Base-by-base conservation (phyloP, 2,329 filamentous ascomycete genomes). In the Purpureocillium takamizusanense region DNA sequence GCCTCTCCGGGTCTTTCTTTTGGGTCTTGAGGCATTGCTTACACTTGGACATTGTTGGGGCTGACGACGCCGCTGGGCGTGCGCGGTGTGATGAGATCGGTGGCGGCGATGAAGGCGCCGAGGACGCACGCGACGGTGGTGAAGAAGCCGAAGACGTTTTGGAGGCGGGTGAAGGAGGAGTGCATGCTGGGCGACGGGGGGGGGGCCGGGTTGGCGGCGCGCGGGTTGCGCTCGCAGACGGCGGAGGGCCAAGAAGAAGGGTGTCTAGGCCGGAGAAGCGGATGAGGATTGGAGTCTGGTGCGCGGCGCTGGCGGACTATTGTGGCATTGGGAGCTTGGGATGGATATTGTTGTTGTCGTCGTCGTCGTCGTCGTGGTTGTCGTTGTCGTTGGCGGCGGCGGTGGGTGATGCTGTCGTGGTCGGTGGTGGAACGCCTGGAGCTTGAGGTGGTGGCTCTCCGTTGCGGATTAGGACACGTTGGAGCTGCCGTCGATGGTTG, bases 121-220 rank as follows among this genome's bases (percentile, higher is more conserved):
- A 95, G 75, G 41, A 77, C 76, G 56, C 94, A 92, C 41, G 84
- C 83, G 46, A 95, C 88, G 18, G 88, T 94, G 14, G 92, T 97
- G 72, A 97, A 95, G 78, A 94, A 95, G 62, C 92, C 88, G 61
- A 98, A 98, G 60, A 88, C 82, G 66, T 87, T 90, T 65, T 98
- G 92, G 49, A 83, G 63, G 50, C 92, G 86, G 46, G 85, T 87
- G 35, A 94, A 65, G 34, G 83, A 77, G 56, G 86, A 94, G 65
- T 95, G 83, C 92, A 98, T 97, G 44, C 43, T 72, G 66, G 56
- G 47, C 43, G 42, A 41, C 36, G 36, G n/a, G 23, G 25, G 14
- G n/a, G 33, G 36, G 34, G 39, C 39, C 40, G 47, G 45, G 45
- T 46, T 41, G 21, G 38, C 36, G 37, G 37, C 21, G 38, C 32